Evolutionary conservation across 495 filamentous ascomycete genomes (phyloP).

Genomic region (Cladorrhinum samala): DNA sequence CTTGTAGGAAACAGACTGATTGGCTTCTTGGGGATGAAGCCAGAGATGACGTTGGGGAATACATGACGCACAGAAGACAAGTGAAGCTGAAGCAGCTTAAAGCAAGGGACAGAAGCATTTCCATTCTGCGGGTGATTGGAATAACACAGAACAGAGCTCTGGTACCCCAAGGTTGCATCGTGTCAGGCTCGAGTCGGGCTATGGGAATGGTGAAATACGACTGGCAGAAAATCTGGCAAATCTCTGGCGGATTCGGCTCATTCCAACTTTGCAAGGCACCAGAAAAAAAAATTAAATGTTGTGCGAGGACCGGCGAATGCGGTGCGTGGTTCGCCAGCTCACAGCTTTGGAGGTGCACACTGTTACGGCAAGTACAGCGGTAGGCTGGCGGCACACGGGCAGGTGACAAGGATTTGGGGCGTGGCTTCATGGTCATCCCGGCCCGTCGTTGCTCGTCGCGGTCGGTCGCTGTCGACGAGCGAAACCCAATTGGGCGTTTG

Average conservation of each 20-base stretch:
- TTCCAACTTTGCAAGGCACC: background rate
- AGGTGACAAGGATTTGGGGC: too few species aligned
- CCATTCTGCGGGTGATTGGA: conserved; percentile 8
- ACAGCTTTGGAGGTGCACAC: background rate
- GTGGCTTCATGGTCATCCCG: too few species aligned
- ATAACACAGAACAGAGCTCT: conserved; percentile 4
- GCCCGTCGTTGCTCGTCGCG: conserved; percentile 4
- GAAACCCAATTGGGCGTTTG: conserved; percentile 7
- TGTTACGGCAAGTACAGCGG: too few species aligned
- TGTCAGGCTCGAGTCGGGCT: conserved; percentile 23
- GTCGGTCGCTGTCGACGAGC: background rate
- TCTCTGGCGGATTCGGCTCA: background rate
- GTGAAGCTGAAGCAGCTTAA: background rate
- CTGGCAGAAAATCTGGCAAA: conserved; percentile 13
- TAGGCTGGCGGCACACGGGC: too few species aligned
- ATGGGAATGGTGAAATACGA: conserved; percentile 7
- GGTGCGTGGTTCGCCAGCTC: conserved; percentile 9
- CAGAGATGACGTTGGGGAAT: background rate
- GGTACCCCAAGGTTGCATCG: conserved; percentile 2
- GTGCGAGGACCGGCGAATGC: conserved; percentile 7
- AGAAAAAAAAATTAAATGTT: background rate
- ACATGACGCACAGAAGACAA: background rate
- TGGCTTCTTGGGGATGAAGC: background rate
- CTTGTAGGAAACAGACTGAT: too few species aligned
- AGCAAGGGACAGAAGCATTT: background rate